Evolutionary conservation across 163 green algal species (phyloP), one percentile per base, ranked within the genome.

Genomic region (Trebouxiophyceae sp.): DNA sequence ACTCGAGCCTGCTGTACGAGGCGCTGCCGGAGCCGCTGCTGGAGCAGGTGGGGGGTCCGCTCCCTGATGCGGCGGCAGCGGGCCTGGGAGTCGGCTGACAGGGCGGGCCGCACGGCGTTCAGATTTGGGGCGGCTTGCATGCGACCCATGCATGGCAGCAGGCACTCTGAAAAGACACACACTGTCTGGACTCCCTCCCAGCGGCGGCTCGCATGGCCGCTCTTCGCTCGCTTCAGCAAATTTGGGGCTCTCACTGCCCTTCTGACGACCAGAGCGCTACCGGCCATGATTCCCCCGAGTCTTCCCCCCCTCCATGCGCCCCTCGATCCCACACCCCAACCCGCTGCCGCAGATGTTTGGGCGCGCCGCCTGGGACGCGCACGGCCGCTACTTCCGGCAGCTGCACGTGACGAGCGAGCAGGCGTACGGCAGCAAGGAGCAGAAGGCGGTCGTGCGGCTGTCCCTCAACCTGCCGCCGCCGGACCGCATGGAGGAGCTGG

Each of bases 1-100:
- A 81, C 34, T 58, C 45, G 24, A 64, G 44, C n/a, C 34, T 83
- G 23, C 81, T 87, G 55, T 76, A 78, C n/a, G 81, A 84, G 30
- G 54, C 85, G n/a, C 75, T 87, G 59, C 32, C 55, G 0, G 66
- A 79, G 4, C 12, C 44, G 1, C 26, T 62, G 12, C 44, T 77
- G 60, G 34, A 68, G n/a, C 64, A 70, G 64, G 55, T 57, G 44
- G 5, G 33, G 8, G 39, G 16, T 50, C 39, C 8, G 39, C 39
- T n/a, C n/a, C n/a, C n/a, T n/a, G n/a, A n/a, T n/a, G n/a, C n/a
- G n/a, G n/a, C n/a, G n/a, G n/a, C n/a, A n/a, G n/a, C n/a, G n/a
- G n/a, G n/a, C n/a, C n/a, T n/a, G n/a, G n/a, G n/a, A n/a, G n/a
- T n/a, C n/a, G n/a, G n/a, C n/a, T n/a, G n/a, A n/a, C n/a, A n/a